Conservation (phyloP, 139 green algal genomes). For the Diplosphaera chodatii region DNA sequence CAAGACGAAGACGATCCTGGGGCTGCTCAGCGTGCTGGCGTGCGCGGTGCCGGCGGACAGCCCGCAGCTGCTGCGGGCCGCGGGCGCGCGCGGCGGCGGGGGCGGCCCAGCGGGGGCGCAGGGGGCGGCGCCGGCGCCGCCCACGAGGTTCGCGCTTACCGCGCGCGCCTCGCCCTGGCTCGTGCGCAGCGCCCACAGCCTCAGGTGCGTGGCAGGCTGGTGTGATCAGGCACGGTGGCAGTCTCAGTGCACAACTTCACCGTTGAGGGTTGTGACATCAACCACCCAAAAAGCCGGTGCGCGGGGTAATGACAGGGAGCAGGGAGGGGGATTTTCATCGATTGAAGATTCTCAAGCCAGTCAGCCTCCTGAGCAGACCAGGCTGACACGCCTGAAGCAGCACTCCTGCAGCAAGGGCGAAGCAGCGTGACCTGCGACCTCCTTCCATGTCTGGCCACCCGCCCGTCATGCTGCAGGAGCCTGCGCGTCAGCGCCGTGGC, state of each 20-base stretch:
- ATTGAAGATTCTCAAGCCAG: too few species aligned
- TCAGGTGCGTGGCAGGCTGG: not conserved
- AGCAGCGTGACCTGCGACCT: too few species aligned
- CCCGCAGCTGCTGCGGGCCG: conserved; percentile 4
- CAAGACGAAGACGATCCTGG: conserved; percentile 88
- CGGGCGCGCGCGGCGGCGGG: not conserved
- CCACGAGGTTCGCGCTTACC: conserved; percentile 1
- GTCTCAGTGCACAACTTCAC: not conserved
- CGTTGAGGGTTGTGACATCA: too few species aligned
- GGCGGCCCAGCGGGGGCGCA: not conserved
- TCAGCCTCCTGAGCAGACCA: not conserved
- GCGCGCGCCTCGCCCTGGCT: conserved; percentile 33
- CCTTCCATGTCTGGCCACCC: too few species aligned
- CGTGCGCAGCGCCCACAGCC: conserved; percentile 23
- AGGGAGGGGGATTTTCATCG: too few species aligned
- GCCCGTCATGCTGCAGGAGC: too few species aligned
- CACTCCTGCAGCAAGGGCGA: too few species aligned
- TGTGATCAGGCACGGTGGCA: conserved; percentile 5
- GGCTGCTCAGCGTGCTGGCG: conserved; percentile 82
- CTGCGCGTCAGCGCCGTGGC: not conserved
- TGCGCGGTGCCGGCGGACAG: conserved; percentile 57
- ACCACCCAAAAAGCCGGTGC: too few species aligned
- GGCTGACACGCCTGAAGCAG: not conserved
- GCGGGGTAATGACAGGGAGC: too few species aligned
- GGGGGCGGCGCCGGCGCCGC: not conserved